phyloP scores from a whole-genome alignment of 73 alveolate species.

The Tetrahymena thermophila region DNA sequence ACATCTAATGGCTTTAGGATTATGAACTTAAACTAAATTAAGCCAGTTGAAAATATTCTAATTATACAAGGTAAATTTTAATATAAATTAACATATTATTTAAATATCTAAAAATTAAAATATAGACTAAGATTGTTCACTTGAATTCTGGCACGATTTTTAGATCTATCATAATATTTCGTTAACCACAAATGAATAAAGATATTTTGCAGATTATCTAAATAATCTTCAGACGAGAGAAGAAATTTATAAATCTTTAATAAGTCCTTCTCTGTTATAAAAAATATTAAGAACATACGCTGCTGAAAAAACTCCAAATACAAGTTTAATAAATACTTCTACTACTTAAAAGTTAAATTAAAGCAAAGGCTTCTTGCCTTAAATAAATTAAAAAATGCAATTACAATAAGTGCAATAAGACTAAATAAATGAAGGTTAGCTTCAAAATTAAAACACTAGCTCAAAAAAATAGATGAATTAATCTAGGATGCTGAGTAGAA shows the following conservation, averaged over 20 bases:
- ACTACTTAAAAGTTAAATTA: background rate
- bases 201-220: background rate
- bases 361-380: background rate
- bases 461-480: background rate
- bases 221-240: background rate
- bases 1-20: background rate
- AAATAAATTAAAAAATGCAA: background rate
- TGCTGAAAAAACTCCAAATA: background rate
- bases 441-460: background rate
- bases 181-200: background rate
- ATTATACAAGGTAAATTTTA: background rate
- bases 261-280: background rate
- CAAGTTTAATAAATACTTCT: background rate
- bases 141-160: background rate
- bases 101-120: background rate
- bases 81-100: background rate
- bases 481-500: background rate
- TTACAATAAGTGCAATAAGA: background rate
- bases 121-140: background rate
- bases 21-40: background rate
- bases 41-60: background rate
- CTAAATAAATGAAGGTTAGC: background rate
- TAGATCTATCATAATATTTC: background rate
- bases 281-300: background rate
- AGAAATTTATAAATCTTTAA: background rate